Base-by-base conservation (phyloP, 768 basidiomycete genomes). In the Kwoniella sp. region DNA sequence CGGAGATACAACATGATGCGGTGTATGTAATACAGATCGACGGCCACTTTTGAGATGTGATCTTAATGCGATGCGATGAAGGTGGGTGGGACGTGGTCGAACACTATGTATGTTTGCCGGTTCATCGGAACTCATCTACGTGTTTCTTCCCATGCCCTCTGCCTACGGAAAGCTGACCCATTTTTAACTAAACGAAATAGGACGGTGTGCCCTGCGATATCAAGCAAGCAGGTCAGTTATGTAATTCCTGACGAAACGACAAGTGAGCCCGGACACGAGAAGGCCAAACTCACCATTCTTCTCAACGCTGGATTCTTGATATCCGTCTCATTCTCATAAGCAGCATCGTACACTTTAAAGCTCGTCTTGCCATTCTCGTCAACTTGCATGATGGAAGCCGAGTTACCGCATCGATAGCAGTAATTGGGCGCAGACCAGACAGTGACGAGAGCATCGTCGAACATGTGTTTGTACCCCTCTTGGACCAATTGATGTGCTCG, bases 401-500 rank as follows among this genome's bases (percentile, higher is more conserved):
- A 84, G 68, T 98, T 98, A 17, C 94, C 92, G 74, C 91, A 82
- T 29, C 81, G 66, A 64, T 81, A 81, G 55, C 81, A 82, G 67
- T 81, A 81, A 70, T 81, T 80, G 22, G 78, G 78, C 13, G 78
- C 78, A 0, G 78, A 79, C 72, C 77, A 79, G 53, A 79, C 77
- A 24, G 78, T 79, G 17, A 79, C 78, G 10, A 79, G 68, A 2
- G 68, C 60, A 25, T 76, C 67, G 59, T 79, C 76, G 61, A 79
- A 79, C 77, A 79, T 78, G 70, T 79, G 75, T 64, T 79, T 79
- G 67, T 72, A 79, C 25, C 78, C 78, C 73, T 79, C 78, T 73
- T 79, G 78, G 26, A 97, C 95, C 17, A 98, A 88, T 76, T 98
- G 95, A 77, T 98, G 95, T 0, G 95, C 95, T 29, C 95, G 88